Percentiles rank a stretch among this genome's conserved stretches.
phyloP scores from a whole-genome alignment of 148 eudicot species.

The Camellia japonica region DNA sequence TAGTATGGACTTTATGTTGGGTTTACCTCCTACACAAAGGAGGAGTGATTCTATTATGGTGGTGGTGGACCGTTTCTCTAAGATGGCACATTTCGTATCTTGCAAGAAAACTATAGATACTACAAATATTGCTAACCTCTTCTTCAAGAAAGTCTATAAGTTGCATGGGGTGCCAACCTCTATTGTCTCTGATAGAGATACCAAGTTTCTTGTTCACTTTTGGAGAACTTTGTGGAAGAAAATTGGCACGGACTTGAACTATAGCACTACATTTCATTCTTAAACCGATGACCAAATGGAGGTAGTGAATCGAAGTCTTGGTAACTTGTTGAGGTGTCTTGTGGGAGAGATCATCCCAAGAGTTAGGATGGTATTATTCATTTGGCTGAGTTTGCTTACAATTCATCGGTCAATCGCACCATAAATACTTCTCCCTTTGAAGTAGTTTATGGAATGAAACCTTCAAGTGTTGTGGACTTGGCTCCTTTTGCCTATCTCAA shows the following conservation, averaged over 20 bases:
- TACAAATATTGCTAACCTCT: not conserved
- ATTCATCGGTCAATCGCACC: not conserved
- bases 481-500: too few relatives aligned
- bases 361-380: not conserved
- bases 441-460: not conserved
- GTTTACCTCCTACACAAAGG: not conserved
- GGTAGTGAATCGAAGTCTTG: not conserved
- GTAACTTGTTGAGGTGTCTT: not conserved
- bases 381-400: not conserved
- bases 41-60: not conserved
- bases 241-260: not conserved
- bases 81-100: not conserved
- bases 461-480: too few relatives aligned
- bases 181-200: not conserved
- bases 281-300: not conserved
- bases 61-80: slow-evolving; percentile 2
- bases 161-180: not conserved
- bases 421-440: not conserved
- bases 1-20: not conserved
- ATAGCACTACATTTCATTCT: not conserved
- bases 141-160: not conserved
- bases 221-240: not conserved
- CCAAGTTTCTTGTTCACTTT: not conserved
- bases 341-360: not conserved
- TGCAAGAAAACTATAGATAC: not conserved